Evolutionary conservation across 192 early-diverging fungal species (phyloP).

Genomic region (Gigaspora rosea): DNA sequence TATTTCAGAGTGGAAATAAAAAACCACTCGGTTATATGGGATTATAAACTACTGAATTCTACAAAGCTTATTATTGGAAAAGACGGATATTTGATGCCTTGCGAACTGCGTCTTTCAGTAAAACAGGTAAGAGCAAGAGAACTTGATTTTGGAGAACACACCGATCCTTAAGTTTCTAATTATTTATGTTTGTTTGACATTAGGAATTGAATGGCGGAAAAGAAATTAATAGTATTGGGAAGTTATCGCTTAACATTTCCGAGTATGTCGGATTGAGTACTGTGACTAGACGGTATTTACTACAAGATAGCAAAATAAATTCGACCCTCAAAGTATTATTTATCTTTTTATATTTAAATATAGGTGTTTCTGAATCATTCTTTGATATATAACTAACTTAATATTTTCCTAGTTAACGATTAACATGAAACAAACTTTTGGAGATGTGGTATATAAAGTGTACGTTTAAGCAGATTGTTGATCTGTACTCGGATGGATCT

Average conservation of each 20-base stretch:
- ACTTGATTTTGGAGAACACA: not conserved
- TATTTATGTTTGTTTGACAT: slow-evolving; percentile 36
- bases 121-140: slow-evolving; percentile 60
- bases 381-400: not conserved
- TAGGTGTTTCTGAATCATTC: not conserved
- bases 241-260: slow-evolving; percentile 74
- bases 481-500: not conserved
- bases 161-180: slow-evolving; percentile 32
- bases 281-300: slow-evolving; percentile 58
- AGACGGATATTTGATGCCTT: slow-evolving; percentile 73
- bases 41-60: slow-evolving; percentile 52
- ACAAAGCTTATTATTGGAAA: slow-evolving; percentile 68
- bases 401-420: slow-evolving; percentile 41
- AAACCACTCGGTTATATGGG: slow-evolving; percentile 66
- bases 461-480: slow-evolving; percentile 16
- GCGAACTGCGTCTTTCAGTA: slow-evolving; percentile 71
- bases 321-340: slow-evolving; percentile 73
- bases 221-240: slow-evolving; percentile 63
- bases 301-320: slow-evolving; percentile 76
- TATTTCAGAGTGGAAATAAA: slow-evolving; percentile 48
- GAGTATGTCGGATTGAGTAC: slow-evolving; percentile 65
- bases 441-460: slow-evolving; percentile 35
- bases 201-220: slow-evolving; percentile 64
- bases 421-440: slow-evolving; percentile 37
- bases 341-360: not conserved